Evolutionary conservation across 2,329 filamentous ascomycete species (phyloP).

Genomic region (Talaromyces sp.): DNA sequence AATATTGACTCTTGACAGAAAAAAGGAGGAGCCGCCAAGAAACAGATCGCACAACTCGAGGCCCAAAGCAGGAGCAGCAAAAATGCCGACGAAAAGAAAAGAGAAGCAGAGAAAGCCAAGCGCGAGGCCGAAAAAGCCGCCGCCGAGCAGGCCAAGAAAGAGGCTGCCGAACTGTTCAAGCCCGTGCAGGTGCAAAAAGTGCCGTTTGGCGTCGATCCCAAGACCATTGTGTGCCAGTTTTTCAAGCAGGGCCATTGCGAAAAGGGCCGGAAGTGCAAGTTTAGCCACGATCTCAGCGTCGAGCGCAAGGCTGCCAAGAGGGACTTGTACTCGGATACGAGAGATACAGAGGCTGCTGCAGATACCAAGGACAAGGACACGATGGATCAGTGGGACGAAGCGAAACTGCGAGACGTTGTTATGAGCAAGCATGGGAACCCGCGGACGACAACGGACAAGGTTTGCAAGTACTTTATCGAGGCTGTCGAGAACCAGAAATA

Average conservation of each 20-base stretch:
- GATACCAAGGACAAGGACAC: slow-evolving; percentile 65
- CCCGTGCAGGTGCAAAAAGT: slow-evolving; percentile 96
- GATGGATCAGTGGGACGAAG: slow-evolving; percentile 96
- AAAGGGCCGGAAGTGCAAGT: slow-evolving; percentile 97
- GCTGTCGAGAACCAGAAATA: slow-evolving; percentile 98
- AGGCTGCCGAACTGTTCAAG: slow-evolving; percentile 77
- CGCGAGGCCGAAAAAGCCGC: slow-evolving; percentile 87
- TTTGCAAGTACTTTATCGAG: slow-evolving; percentile 97
- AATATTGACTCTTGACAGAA: slow-evolving; percentile 46
- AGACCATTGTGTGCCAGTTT: slow-evolving; percentile 94
- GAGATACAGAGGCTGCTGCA: slow-evolving; percentile 51
- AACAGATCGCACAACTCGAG: slow-evolving; percentile 77
- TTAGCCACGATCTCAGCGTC: slow-evolving; percentile 81
- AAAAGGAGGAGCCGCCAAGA: slow-evolving; percentile 87
- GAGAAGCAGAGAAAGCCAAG: slow-evolving; percentile 56
- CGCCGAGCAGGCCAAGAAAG: slow-evolving; percentile 74
- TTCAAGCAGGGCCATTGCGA: slow-evolving; percentile 97
- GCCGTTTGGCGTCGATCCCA: slow-evolving; percentile 94
- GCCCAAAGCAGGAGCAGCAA: slow-evolving; percentile 68
- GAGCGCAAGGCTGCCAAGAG: slow-evolving; percentile 91
- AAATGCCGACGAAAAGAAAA: slow-evolving; percentile 82
- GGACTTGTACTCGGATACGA: slow-evolving; percentile 79
- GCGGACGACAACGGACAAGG: slow-evolving; percentile 90
- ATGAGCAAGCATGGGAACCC: slow-evolving; percentile 97
- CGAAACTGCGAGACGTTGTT: slow-evolving; percentile 85